These are phyloP conservation scores for Clonostachys chloroleuca DNA, from an alignment of 2,329 filamentous ascomycete species.

Conservation along the genomic window DNA sequence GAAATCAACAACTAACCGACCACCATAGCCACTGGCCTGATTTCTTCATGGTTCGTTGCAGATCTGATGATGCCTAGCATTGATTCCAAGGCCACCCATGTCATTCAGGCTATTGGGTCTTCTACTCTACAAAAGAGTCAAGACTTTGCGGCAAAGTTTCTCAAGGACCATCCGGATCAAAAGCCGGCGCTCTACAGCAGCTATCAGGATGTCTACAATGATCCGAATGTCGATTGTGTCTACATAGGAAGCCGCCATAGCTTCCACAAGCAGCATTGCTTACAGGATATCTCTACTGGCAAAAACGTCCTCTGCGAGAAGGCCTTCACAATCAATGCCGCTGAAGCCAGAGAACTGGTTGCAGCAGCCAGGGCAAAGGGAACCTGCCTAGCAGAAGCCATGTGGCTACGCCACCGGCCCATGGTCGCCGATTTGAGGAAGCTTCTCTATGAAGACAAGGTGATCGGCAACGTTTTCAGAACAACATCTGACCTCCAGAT, in stretches of 20 bases:
- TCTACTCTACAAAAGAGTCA: slow-evolving; percentile 29
- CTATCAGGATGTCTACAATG: slow-evolving; percentile 31
- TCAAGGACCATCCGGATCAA: background rate
- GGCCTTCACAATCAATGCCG: background rate
- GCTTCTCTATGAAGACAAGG: slow-evolving; percentile 11
- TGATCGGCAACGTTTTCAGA: background rate
- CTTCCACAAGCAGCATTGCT: slow-evolving; percentile 35
- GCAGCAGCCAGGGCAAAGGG: background rate
- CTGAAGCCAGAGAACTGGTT: background rate
- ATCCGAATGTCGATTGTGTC: slow-evolving; percentile 34
- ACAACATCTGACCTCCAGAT: slow-evolving; percentile 8
- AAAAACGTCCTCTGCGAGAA: background rate
- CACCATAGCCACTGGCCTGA: slow-evolving; percentile 24
- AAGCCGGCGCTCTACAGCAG: slow-evolving; percentile 26
- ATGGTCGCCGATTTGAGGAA: slow-evolving; percentile 14
- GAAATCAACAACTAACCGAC: too few relatives aligned
- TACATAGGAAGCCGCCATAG: slow-evolving; percentile 40
- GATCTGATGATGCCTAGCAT: slow-evolving; percentile 30
- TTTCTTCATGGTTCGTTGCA: slow-evolving; percentile 38
- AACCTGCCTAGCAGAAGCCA: background rate
- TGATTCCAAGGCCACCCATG: slow-evolving; percentile 28
- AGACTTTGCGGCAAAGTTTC: background rate
- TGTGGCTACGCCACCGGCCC: background rate
- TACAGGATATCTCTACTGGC: slow-evolving; percentile 27
- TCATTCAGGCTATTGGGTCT: slow-evolving; percentile 34